A percentile compares a stretch with the other conserved stretches of the same genome.
These are phyloP conservation scores for Fusarium temperatum DNA, from an alignment of 2,329 filamentous ascomycete species.

Conservation along the genomic window DNA sequence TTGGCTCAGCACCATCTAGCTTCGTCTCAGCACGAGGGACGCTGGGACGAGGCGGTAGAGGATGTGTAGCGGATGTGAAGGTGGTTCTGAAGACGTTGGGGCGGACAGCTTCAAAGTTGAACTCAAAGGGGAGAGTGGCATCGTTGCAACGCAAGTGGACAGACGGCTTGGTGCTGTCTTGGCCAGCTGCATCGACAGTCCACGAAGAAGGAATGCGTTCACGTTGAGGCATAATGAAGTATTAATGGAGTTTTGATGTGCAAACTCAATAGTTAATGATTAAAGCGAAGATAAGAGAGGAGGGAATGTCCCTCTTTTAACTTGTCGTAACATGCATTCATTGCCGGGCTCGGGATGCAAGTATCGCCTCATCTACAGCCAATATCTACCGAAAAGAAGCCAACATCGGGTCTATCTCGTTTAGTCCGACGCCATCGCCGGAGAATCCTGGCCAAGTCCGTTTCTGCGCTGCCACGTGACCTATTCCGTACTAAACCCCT, in stretches of 20 bases:
- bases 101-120: conserved; percentile 70
- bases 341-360: not conserved
- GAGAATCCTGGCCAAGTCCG: not conserved
- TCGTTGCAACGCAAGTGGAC: conserved; percentile 38
- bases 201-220: conserved; percentile 44
- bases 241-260: not conserved
- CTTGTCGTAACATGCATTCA: not conserved
- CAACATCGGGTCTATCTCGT: not conserved
- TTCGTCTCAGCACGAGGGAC: conserved; percentile 53
- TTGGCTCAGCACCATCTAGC: conserved; percentile 44
- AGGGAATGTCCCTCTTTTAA: not conserved
- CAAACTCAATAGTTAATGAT: not conserved
- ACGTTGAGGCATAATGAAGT: conserved; percentile 40
- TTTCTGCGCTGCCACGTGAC: not conserved
- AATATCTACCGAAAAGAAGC: not conserved
- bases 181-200: conserved; percentile 39
- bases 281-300: too few relatives aligned
- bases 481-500: not conserved
- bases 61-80: conserved; percentile 69
- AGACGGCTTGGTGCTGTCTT: conserved; percentile 39
- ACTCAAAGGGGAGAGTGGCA: conserved; percentile 56
- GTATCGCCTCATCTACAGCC: not conserved
- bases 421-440: not conserved
- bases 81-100: conserved; percentile 74
- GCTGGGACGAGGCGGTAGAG: conserved; percentile 72